These are phyloP conservation scores for Cryomyces minteri DNA, from an alignment of 495 filamentous ascomycete genomes.

Conservation along the genomic window DNA sequence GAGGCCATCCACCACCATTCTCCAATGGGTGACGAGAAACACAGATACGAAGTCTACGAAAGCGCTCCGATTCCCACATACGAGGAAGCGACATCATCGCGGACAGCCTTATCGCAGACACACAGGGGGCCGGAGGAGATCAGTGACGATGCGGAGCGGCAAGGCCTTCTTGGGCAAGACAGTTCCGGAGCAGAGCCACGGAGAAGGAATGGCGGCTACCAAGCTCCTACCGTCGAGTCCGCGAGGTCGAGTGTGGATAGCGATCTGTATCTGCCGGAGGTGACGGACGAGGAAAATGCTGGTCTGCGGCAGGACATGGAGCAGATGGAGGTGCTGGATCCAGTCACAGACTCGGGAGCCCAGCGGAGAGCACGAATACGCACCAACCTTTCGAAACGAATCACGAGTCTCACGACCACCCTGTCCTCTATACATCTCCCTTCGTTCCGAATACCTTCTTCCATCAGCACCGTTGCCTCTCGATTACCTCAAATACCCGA, in stretches of 20 bases:
- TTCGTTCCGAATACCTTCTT: constrained; percentile 27
- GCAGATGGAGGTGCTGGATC: constrained; percentile 79
- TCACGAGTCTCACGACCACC: constrained; percentile 31
- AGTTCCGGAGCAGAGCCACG: constrained; percentile 5
- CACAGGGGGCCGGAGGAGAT: constrained; percentile 35
- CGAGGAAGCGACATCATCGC: constrained; percentile 65
- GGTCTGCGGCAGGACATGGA: constrained; percentile 61
- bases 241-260: constrained; percentile 40
- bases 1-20: too few relatives aligned
- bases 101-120: constrained; percentile 38
- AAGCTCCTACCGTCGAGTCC: constrained; percentile 58
- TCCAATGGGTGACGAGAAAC: too few relatives aligned
- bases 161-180: constrained; percentile 32
- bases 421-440: constrained; percentile 37
- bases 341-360: constrained; percentile 23
- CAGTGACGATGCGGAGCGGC: constrained; percentile 42
- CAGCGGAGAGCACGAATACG: constrained; percentile 19
- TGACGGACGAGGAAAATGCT: constrained; percentile 25
- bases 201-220: constrained; percentile 44
- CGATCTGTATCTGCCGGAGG: constrained; percentile 13
- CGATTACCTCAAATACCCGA: constrained; percentile 14
- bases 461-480: constrained; percentile 8
- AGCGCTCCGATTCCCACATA: constrained; percentile 79
- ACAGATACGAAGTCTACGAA: constrained; percentile 20
- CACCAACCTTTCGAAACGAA: constrained; percentile 33